Base-by-base conservation (phyloP, 352 stramenopile species). In the Phytophthora melonis region DNA sequence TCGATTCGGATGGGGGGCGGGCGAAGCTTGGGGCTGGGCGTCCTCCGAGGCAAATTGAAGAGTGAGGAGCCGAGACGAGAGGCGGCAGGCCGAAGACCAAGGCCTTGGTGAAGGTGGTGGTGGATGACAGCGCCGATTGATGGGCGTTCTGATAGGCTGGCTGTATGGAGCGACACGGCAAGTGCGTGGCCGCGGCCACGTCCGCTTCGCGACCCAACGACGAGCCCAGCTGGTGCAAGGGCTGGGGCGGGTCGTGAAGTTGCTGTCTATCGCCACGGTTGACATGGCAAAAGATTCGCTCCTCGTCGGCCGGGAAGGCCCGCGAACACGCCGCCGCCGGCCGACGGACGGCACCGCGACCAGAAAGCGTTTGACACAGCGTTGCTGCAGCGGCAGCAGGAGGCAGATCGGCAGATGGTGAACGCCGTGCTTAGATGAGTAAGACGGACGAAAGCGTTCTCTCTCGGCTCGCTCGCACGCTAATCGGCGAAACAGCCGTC, bases 21-120 rank as follows among this genome's bases (percentile, higher is more conserved):
- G 61, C 45, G 56, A 30, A 45, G 25, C 49, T 53, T 43, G 19
- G 36, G 16, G 50, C 67, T 69, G 63, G 54, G 54, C 54, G 70
- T 62, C 55, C 58, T 56, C 32, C 49, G 65, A 70, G 64, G 70
- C 70, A 78, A 78, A 74, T 78, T 74, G 70, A 74, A 78, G 64
- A 78, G 70, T 78, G 70, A 74, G 11, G 6, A 18, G 16, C n/a
- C 16, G 11, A 21, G 43, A n/a, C 18, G 36, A 43, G 36, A 43
- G 36, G 43, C 43, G 16, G 43, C 13, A n/a, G 39, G 39, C 39
- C 39, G 39, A 30, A 30, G 27, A 30, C 27, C 27, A 10, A 5
- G 23, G 23, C 23, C 23, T 25, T 25, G 36, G 11, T 43, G 36
- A 43, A 43, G 36, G 36, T 43, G 36, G 36, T 43, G 36, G 36